Base-by-base conservation (phyloP, 1,284 basidiomycete species). In the Tremellales sp. region DNA sequence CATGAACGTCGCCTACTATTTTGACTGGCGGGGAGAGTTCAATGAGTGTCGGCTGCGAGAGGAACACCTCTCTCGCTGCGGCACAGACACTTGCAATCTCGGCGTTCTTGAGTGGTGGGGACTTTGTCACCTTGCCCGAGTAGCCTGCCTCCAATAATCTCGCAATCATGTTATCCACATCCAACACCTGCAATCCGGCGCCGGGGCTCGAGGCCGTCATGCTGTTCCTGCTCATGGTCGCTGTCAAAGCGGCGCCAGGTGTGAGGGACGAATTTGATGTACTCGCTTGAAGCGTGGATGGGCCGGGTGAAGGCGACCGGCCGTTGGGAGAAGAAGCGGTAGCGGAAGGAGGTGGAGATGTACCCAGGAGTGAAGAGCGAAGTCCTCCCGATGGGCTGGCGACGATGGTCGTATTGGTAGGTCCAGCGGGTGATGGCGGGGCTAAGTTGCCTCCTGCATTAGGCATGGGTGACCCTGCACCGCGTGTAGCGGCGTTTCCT, bases 1-100 rank as follows among this genome's bases (percentile, higher is more conserved):
- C 96, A 72, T 99, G 96, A 3, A 97, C 93, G 75, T 99, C 96
- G 25, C 96, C 96, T 13, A 98, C 94, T 58, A 99, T 97, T 81
- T 98, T 99, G 64, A 98, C 96, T 10, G 96, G 94, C 7, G 96
- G 96, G 21, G 88, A 91, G 44, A 99, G 82, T 76, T 99, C 96
- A 69, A 99, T 89, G 54, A 99, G 83, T 1, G 96, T 97, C 8
- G 96, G 96, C 73, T 99, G 96, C 64, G 82, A 85, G 57, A 99
- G 84, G 72, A 98, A 94, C 46, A 98, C 89, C 61, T 98, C 96
- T 49, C 94, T 84, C 21, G 93, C 94, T n/a, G 94, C 89, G 58
- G 89, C 84, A 75, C 96, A 98, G 54, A 99, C 88, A 36, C 89
- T 85, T 15, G 86, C 86, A 67, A 98, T 97, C 77, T 99, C 96